phyloP scores from a whole-genome alignment of 108 stramenopile genomes.

The Seminavis robusta region DNA sequence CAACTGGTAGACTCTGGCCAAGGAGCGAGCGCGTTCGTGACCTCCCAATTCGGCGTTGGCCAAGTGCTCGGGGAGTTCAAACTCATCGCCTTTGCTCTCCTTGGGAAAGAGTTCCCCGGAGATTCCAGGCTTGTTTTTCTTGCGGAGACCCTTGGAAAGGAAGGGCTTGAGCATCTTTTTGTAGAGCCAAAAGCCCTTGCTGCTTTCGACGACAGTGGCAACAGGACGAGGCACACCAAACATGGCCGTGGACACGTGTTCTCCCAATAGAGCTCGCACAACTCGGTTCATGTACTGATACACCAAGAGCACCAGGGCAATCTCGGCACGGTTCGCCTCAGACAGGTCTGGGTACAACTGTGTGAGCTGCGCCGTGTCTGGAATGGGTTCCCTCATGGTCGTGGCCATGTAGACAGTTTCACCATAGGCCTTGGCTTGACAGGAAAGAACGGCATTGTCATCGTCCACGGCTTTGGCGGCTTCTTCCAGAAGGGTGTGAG shows the following conservation, averaged over 20 bases:
- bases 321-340: neutral
- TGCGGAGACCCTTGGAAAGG: neutral
- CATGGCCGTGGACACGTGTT: slow-evolving; percentile 3
- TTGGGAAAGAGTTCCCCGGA: neutral
- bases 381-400: too few relatives aligned
- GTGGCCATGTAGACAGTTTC: neutral
- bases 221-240: slow-evolving; percentile 4
- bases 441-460: too few relatives aligned
- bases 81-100: too few relatives aligned
- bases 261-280: neutral
- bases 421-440: neutral
- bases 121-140: slow-evolving; percentile 1
- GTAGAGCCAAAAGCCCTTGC: neutral
- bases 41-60: too few relatives aligned
- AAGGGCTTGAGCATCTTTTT: neutral
- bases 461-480: neutral
- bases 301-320: slow-evolving; percentile 1
- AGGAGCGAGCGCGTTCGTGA: too few relatives aligned
- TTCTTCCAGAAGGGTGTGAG: neutral
- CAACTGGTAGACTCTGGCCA: too few relatives aligned
- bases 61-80: too few relatives aligned
- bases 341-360: too few relatives aligned
- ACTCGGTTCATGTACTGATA: neutral
- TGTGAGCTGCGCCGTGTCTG: too few relatives aligned
- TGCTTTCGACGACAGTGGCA: neutral